Conservation (phyloP, 495 filamentous ascomycete species). For the Xylaria curta region DNA sequence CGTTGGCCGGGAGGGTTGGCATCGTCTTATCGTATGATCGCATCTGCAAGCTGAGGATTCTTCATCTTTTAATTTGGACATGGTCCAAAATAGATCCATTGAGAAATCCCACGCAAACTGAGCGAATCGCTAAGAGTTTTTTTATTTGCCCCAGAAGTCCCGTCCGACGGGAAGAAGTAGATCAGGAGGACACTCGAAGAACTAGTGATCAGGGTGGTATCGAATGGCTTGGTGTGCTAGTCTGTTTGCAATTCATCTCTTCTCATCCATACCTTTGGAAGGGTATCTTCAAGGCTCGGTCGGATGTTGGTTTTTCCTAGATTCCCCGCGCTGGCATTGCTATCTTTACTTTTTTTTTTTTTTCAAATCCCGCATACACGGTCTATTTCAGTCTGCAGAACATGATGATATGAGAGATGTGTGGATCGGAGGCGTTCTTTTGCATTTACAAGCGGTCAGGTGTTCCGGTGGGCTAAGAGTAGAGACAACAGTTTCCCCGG, state of each 20-base stretch:
- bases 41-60: conserved; percentile 16
- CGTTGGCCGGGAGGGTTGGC: conserved; percentile 21
- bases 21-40: conserved; percentile 21
- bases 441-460: conserved; percentile 27
- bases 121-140: not conserved
- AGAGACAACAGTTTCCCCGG: conserved; percentile 21
- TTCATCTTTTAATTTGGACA: not conserved
- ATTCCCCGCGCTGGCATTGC: conserved; percentile 20
- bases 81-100: not conserved
- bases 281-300: not conserved
- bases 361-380: not conserved
- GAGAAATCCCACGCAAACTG: not conserved
- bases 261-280: not conserved
- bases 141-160: not conserved
- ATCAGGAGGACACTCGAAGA: conserved; percentile 12
- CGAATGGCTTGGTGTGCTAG: conserved; percentile 5
- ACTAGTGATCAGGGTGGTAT: not conserved
- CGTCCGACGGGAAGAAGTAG: not conserved
- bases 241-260: conserved; percentile 11
- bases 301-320: conserved; percentile 11
- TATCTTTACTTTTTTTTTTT: conserved; percentile 6
- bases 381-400: conserved; percentile 17
- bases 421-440: conserved; percentile 20
- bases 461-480: conserved; percentile 21
- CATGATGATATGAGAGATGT: conserved; percentile 27